Evolutionary conservation across 2,329 filamentous ascomycete species (phyloP).

Genomic region (Thyridium curvatum): DNA sequence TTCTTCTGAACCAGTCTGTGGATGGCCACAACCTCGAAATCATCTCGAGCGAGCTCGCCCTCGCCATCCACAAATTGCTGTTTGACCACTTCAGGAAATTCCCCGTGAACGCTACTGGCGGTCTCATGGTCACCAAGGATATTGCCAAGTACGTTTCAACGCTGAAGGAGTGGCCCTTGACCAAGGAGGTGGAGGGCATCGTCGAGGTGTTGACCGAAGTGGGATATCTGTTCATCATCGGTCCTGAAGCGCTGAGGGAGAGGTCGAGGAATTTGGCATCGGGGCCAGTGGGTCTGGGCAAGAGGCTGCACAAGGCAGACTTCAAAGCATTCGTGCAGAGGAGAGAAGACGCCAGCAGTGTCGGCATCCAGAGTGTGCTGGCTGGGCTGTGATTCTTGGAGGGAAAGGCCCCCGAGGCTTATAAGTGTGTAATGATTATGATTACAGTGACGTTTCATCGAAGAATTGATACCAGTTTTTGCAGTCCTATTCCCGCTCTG

Average conservation of each 20-base stretch:
- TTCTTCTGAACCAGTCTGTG: slow-evolving; percentile 59
- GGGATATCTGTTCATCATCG: slow-evolving; percentile 91
- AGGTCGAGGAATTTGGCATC: slow-evolving; percentile 54
- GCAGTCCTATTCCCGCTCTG: no score
- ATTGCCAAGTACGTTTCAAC: slow-evolving; percentile 89
- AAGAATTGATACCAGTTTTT: no score
- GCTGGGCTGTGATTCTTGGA: slow-evolving; percentile 9
- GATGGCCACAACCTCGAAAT: slow-evolving; percentile 78
- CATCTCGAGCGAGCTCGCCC: slow-evolving; percentile 77
- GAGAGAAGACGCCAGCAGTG: slow-evolving; percentile 75
- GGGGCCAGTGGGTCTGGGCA: slow-evolving; percentile 33
- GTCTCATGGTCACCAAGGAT: slow-evolving; percentile 92
- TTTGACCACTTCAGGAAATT: slow-evolving; percentile 95
- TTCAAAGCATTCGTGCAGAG: slow-evolving; percentile 80
- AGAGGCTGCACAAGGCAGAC: slow-evolving; percentile 58
- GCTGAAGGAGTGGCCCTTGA: slow-evolving; percentile 73
- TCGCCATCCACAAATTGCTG: slow-evolving; percentile 70
- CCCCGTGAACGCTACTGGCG: slow-evolving; percentile 85
- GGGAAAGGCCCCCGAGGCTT: neutral
- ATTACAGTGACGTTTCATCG: no score
- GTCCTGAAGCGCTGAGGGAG: slow-evolving; percentile 69
- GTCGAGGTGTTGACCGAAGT: slow-evolving; percentile 90
- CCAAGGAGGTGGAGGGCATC: slow-evolving; percentile 58
- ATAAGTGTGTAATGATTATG: no score
- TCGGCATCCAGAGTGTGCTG: slow-evolving; percentile 23